Conservation (phyloP, 2,329 filamentous ascomycete species). For the Phialemonium atrogriseum region DNA sequence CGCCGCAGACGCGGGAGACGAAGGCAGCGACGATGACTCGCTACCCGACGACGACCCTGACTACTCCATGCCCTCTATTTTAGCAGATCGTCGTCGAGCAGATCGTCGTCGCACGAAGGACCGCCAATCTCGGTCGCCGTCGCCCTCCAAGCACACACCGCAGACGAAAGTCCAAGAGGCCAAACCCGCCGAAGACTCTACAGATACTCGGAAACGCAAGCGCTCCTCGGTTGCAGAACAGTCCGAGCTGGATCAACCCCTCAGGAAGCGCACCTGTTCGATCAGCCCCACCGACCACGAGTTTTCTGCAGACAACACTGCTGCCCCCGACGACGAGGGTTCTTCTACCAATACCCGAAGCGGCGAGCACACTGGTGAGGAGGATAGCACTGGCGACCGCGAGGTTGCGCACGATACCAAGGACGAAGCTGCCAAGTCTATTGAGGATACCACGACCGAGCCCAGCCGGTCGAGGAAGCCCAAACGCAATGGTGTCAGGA, state of each 20-base stretch:
- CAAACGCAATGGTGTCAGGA: conserved; percentile 30
- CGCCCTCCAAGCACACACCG: conserved; percentile 13
- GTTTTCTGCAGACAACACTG: conserved; percentile 19
- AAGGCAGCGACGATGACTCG: conserved; percentile 24
- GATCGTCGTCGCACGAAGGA: conserved; percentile 18
- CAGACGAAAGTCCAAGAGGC: conserved; percentile 11
- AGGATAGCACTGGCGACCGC: conserved; percentile 37
- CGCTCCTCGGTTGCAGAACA: conserved; percentile 36
- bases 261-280: conserved; percentile 46
- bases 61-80: conserved; percentile 28
- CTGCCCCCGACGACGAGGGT: conserved; percentile 27
- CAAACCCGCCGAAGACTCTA: conserved; percentile 20
- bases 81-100: conserved; percentile 22
- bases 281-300: conserved; percentile 29
- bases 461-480: conserved; percentile 28
- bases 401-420: conserved; percentile 30
- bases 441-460: conserved; percentile 24
- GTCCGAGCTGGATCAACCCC: conserved; percentile 37
- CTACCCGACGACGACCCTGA: conserved; percentile 31
- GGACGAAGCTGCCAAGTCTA: conserved; percentile 22
- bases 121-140: conserved; percentile 15
- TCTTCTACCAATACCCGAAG: conserved; percentile 27
- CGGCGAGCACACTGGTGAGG: conserved; percentile 32
- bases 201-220: conserved; percentile 41
- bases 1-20: conserved; percentile 24